Evolutionary conservation across 2,329 filamentous ascomycete species (phyloP), one percentile per base, ranked within the genome.

Genomic region (Blastomyces emzantsi): DNA sequence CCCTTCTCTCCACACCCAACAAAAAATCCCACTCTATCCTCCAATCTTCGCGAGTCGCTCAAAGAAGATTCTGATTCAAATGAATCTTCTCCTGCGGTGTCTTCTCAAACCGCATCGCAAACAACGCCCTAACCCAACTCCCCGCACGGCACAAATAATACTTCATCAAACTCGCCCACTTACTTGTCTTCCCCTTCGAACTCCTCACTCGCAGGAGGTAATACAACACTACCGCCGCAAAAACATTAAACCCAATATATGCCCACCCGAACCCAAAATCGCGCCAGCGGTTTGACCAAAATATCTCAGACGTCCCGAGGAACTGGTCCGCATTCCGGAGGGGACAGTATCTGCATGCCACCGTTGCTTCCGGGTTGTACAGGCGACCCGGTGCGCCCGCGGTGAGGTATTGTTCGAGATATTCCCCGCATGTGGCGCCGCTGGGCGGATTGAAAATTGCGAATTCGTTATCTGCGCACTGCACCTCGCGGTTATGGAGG

Each of bases 391-490:
- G 83, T 0, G 77, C 73, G 11, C 64, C 69, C 0, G 65, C 49
- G 0, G 66, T 52, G 1, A 86, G 82, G 68, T 83, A 89, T 0
- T 69, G 41, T 0, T 66, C 57, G 68, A 90, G 72, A 71, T 89
- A 92, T 15, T 83, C 70, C 0, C 67, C 71, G 70, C 90, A 92
- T 0, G 82, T 88, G 69, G 78, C 64, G n/a, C 81, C 80, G 1
- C 73, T 64, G 0, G 83, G 80, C 0, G 90, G 87, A 11, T 83
- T 74, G 70, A 96, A 87, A n/a, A 76, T 72, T 28, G 90, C 79
- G 65, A 84, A 81, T 73, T 96, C 92, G 71, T 88, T 89, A 6
- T 73, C 67, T 0, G 89, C 84, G 74, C 92, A 96, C 0, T 73
- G 68, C 41, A 93, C 85, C 0, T 76, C 59, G 0, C 84, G 85